Evolutionary conservation across 2,329 filamentous ascomycete species (phyloP), one percentile per base, ranked within the genome.

Genomic region (Pseudogymnoascus sp.): DNA sequence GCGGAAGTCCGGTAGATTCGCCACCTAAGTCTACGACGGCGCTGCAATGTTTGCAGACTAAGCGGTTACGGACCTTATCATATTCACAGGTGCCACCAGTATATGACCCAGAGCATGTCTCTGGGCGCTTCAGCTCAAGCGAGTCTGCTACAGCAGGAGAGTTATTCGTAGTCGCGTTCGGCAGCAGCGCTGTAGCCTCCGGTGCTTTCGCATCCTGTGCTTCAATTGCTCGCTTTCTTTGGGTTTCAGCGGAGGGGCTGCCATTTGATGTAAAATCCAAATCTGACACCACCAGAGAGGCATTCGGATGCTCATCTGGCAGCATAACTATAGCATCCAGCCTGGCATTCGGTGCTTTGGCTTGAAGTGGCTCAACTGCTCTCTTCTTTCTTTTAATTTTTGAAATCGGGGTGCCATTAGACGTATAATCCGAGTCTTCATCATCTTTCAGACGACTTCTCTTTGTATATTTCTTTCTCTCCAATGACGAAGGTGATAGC

Each of bases 341-440:
- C 17, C 29, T 33, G 2, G 50, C 26, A 35, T 13, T 35, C 29
- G 29, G 29, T 35, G n/a, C n/a, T 21, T 33, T 56, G 9, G n/a
- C n/a, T 33, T 56, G 50, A 5, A 33, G 10, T 19, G 17, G n/a
- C 10, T 56, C 29, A 35, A 33, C 5, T 33, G 9, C 50, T 4
- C 10, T 19, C 50, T 56, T 56, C n/a, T 33, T 56, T 33, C 17
- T 56, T 21, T 56, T 56, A 0, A 4, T 33, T 7, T 56, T 56
- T 35, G 29, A 10, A 9, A 5, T n/a, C 0, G 50, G 50, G 1
- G 50, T 56, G 17, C 50, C 29, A 21, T 56, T 33, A 15, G 50
- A 56, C 50, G n/a, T 33, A 56, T 56, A 56, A 56, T 56, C 50
- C 50, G 50, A 35, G n/a, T 56, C 29, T 56, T 56, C 50, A 5